Percentiles rank a stretch among this genome's conserved stretches.
Conservation (phyloP, 352 stramenopile species). For the Pythium volutum region DNA sequence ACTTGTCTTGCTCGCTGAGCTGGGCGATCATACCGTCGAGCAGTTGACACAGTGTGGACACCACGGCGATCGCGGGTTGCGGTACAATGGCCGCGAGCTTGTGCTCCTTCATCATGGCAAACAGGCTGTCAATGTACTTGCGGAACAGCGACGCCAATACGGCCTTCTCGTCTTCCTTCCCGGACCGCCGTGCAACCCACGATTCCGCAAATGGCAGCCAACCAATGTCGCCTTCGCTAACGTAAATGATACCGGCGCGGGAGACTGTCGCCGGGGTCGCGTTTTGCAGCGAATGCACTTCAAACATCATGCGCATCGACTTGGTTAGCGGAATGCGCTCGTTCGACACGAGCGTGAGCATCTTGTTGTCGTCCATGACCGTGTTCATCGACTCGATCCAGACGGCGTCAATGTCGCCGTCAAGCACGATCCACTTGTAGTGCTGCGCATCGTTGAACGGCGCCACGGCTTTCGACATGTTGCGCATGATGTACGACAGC, state of each 20-base stretch:
- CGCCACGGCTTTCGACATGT: conserved; percentile 92
- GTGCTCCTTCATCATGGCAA: conserved; percentile 60
- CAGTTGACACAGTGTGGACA: conserved; percentile 92
- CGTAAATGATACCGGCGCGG: conserved; percentile 95
- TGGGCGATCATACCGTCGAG: conserved; percentile 89
- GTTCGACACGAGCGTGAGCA: conserved; percentile 96
- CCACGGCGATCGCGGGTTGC: conserved; percentile 50
- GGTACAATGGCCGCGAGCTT: conserved; percentile 63
- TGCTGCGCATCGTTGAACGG: conserved; percentile 88
- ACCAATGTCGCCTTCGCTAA: conserved; percentile 91
- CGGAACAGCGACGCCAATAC: conserved; percentile 89
- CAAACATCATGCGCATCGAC: conserved; percentile 97
- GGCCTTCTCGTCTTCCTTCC: conserved; percentile 77
- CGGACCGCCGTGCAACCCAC: conserved; percentile 59
- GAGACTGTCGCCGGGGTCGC: conserved; percentile 96
- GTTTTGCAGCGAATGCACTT: conserved; percentile 96
- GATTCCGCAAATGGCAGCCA: conserved; percentile 94
- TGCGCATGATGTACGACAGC: conserved; percentile 95
- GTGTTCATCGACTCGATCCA: conserved; percentile 95
- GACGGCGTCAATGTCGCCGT: conserved; percentile 94
- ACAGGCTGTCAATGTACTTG: conserved; percentile 92
- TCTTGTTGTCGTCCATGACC: conserved; percentile 93
- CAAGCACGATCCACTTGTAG: conserved; percentile 89
- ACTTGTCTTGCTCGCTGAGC: conserved; percentile 82
- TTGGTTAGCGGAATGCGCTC: conserved; percentile 95